Evolutionary conservation across 257 asterid species (phyloP), one percentile per base, ranked within the genome.

Genomic region (Solanum neorickii): DNA sequence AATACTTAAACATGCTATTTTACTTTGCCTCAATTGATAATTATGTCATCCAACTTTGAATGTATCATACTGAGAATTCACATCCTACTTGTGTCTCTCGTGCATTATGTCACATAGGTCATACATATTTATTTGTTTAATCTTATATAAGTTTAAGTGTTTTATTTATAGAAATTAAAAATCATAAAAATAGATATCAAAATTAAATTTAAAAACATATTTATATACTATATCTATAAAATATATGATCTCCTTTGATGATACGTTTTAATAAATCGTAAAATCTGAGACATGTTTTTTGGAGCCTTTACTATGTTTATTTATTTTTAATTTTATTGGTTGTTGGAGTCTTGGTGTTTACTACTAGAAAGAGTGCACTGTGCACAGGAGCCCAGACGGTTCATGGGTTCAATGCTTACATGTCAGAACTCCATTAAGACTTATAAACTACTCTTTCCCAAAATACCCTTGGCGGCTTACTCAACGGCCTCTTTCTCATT

Each of bases 321-420:
- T 37, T 37, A 5, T 20, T 20, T 59, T 59, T 8, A 59, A 37
- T 37, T 59, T 41, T 2, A 42, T 41, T 12, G 11, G 12, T 78
- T 27, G 41, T 9, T 29, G 85, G 70, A 73, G 86, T 56, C 25
- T 89, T 42, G 68, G 76, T 92, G 37, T 86, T 70, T 18, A 86
- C 87, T 70, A 33, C 87, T 70, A 18, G 69, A 86, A 31, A 85
- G 56, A 77, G 21, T 39, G 27, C 56, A 75, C 18, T 74, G 31
- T 86, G 89, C 91, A 83, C 89, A 88, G 91, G 88, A 72, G 89
- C 91, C 88, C 87, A 87, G 91, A 90, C 93, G 92, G 94, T 90
- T 35, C 49, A 35, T 72, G 82, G 85, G 31, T 49, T 49, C 44
- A 73, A 72, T 46, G 42, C 84, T 86, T 35, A 77, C 73, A 18